phyloP scores from a whole-genome alignment of 495 filamentous ascomycete genomes.

The Neurospora sp. region DNA sequence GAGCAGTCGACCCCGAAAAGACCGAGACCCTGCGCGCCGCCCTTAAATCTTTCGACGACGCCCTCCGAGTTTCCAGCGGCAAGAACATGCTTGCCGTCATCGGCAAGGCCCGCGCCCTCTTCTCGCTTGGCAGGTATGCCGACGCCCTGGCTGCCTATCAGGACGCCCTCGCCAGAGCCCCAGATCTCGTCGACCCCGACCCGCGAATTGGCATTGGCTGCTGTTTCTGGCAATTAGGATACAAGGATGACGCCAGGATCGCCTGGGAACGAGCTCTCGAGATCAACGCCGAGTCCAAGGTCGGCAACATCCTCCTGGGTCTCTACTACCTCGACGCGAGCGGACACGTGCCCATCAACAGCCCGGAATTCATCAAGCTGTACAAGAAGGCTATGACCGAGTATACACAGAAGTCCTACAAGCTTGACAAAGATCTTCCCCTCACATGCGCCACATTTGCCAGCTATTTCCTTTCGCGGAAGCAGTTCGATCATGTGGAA shows the following conservation, averaged over 20 bases:
- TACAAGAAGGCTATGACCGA: slow-evolving; percentile 92
- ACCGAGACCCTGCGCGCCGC: slow-evolving; percentile 71
- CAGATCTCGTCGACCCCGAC: slow-evolving; percentile 85
- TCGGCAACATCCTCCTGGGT: slow-evolving; percentile 82
- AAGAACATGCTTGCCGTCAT: slow-evolving; percentile 85
- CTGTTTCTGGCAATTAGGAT: slow-evolving; percentile 89
- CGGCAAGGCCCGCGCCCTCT: slow-evolving; percentile 76
- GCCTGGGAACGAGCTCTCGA: slow-evolving; percentile 86
- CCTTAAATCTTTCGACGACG: slow-evolving; percentile 86
- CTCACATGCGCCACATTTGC: slow-evolving; percentile 86
- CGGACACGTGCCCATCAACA: slow-evolving; percentile 63
- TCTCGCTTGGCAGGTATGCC: slow-evolving; percentile 69
- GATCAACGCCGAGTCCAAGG: slow-evolving; percentile 80
- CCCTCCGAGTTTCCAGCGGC: slow-evolving; percentile 67
- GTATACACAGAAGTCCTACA: slow-evolving; percentile 89
- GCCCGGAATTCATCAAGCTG: slow-evolving; percentile 62
- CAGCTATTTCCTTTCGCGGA: slow-evolving; percentile 73
- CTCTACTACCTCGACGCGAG: slow-evolving; percentile 79
- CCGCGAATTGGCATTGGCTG: slow-evolving; percentile 91
- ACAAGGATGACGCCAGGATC: slow-evolving; percentile 79
- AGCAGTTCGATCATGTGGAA: slow-evolving; percentile 68
- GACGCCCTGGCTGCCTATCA: slow-evolving; percentile 82
- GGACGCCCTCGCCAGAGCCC: slow-evolving; percentile 70
- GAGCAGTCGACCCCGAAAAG: slow-evolving; percentile 62
- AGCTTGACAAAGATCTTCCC: slow-evolving; percentile 86